A percentile compares a stretch with the other conserved stretches of the same genome.
phyloP scores from a whole-genome alignment of 768 basidiomycete species.

The Phaeotremella fagi region DNA sequence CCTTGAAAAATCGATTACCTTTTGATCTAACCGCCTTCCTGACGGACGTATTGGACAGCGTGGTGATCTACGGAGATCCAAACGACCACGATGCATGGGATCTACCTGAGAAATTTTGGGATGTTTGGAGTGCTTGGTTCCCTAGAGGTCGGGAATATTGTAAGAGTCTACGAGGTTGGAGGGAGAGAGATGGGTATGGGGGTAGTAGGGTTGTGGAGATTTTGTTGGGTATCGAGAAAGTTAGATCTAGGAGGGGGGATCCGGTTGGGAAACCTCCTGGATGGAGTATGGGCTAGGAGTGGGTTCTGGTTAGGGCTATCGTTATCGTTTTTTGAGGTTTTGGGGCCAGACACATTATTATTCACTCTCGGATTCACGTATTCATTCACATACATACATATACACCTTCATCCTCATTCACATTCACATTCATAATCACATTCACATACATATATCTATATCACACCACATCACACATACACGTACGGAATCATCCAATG shows the following conservation, averaged over 20 bases:
- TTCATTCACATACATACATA: too few relatives aligned
- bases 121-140: conserved; percentile 25
- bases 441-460: too few relatives aligned
- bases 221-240: conserved; percentile 18
- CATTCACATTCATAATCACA: too few relatives aligned
- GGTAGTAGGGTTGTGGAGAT: conserved; percentile 23
- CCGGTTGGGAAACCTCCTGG: conserved; percentile 18
- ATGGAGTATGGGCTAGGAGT: conserved; percentile 8
- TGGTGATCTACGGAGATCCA: conserved; percentile 19
- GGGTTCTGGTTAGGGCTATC: too few relatives aligned
- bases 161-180: conserved; percentile 14
- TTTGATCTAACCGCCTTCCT: conserved; percentile 21
- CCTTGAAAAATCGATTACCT: background rate
- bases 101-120: conserved; percentile 23
- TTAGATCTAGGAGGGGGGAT: conserved; percentile 9
- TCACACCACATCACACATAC: too few relatives aligned
- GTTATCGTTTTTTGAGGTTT: too few relatives aligned
- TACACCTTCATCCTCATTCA: too few relatives aligned
- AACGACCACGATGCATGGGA: conserved; percentile 32
- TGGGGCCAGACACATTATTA: too few relatives aligned
- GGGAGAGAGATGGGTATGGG: conserved; percentile 21
- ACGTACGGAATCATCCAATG: too few relatives aligned
- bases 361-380: too few relatives aligned
- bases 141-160: conserved; percentile 18
- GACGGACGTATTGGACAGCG: conserved; percentile 6